These are phyloP conservation scores for Thelephora aurantiotincta DNA, from an alignment of 768 basidiomycete genomes.

Conservation along the genomic window DNA sequence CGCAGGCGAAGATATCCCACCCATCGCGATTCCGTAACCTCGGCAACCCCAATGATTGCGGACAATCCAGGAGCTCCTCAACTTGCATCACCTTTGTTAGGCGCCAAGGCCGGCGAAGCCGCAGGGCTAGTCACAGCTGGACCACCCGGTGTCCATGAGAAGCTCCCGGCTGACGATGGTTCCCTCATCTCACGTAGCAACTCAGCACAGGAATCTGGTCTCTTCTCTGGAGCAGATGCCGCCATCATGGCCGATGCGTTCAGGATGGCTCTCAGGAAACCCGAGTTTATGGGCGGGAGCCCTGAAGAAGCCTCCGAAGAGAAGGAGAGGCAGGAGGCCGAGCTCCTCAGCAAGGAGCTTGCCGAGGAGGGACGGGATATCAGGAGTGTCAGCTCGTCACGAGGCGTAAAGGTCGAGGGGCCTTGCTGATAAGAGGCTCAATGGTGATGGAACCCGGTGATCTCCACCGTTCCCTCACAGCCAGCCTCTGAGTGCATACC, in stretches of 20 bases:
- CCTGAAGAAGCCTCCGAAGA: slow-evolving; percentile 52
- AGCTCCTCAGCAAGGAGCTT: slow-evolving; percentile 55
- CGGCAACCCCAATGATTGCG: slow-evolving; percentile 73
- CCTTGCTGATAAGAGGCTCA: slow-evolving; percentile 30
- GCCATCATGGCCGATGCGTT: slow-evolving; percentile 92
- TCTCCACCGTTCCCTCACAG: no score
- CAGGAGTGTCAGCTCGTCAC: slow-evolving; percentile 65
- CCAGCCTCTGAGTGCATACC: no score
- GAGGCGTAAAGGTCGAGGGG: slow-evolving; percentile 70
- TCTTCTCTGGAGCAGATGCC: slow-evolving; percentile 75
- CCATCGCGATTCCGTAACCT: slow-evolving; percentile 65
- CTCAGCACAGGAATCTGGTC: slow-evolving; percentile 49
- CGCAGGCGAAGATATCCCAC: slow-evolving; percentile 36
- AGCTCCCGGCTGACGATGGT: slow-evolving; percentile 42
- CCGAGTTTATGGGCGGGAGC: slow-evolving; percentile 63
- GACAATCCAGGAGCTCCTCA: slow-evolving; percentile 30
- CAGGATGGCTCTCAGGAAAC: slow-evolving; percentile 75
- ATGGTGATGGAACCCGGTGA: no score
- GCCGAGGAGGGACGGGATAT: slow-evolving; percentile 88
- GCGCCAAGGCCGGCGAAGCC: slow-evolving; percentile 14
- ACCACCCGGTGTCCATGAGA: slow-evolving; percentile 19
- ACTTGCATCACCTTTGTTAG: slow-evolving; percentile 29
- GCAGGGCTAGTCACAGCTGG: slow-evolving; percentile 15
- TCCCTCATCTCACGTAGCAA: slow-evolving; percentile 54
- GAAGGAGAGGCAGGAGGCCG: slow-evolving; percentile 11